Evolutionary conservation across 1,139 yeast genomes (phyloP), one percentile per base, ranked within the genome.

Genomic region (Diutina siamensis): DNA sequence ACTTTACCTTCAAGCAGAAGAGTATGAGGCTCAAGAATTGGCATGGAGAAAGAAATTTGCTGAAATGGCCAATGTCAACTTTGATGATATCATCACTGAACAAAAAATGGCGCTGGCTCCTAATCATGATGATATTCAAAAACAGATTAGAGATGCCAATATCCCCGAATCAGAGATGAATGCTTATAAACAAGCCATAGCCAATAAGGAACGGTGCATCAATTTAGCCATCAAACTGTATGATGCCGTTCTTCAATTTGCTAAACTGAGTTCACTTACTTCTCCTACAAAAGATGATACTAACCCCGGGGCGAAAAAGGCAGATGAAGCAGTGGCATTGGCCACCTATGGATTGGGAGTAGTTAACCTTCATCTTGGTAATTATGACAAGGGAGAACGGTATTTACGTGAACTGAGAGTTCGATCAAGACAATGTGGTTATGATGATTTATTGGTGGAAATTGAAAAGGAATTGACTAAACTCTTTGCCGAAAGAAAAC

Each of bases 341-440:
- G 78, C 95, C 0, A 79, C 87, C 0, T 89, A 86, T 57, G 94
- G 95, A 0, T 67, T 86, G 38, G 97, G 96, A 0, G 94, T 88
- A 4, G 72, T 86, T 15, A 72, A 78, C 45, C 62, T 84, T 18
- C 88, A 85, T 56, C 56, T 67, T 35, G 72, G 78, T 1, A 64
- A 80, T 20, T 67, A 71, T 48, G 71, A 70, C 21, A 66, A 71
- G 50, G 88, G 95, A 0, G 78, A 76, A 52, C 68, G 79, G 34
- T 63, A 76, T 31, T 65, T 88, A 44, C 67, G 83, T 19, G 92
- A 83, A 58, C 78, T 95, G 0, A 70, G 88, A 42, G 72, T 81
- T 17, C 66, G 88, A 50, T 88, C 94, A 1, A 74, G 74, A 53
- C 80, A 79, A 13, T 73, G 85, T 51, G 82, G 81, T 18, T 79